Conservation (phyloP, 495 filamentous ascomycete species). For the Astrocystis sublimbata region DNA sequence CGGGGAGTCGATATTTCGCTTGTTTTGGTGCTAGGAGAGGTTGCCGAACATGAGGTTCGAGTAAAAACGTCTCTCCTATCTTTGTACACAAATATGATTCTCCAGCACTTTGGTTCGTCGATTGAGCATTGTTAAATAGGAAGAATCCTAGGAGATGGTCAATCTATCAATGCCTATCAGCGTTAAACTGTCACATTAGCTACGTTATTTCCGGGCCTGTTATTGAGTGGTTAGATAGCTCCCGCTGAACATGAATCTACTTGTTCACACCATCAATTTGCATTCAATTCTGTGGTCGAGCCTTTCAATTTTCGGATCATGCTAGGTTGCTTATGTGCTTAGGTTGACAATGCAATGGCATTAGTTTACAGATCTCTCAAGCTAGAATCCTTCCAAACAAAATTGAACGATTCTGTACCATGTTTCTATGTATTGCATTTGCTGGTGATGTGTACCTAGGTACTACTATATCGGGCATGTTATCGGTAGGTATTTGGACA, state of each 20-base stretch:
- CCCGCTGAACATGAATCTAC: background rate
- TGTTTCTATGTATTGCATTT: too few relatives aligned
- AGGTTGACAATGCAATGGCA: too few relatives aligned
- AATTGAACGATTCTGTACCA: too few relatives aligned
- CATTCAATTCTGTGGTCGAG: too few relatives aligned
- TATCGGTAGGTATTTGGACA: background rate
- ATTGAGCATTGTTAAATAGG: conserved; percentile 6
- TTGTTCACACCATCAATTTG: background rate
- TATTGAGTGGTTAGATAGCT: background rate
- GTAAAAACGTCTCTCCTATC: conserved; percentile 13
- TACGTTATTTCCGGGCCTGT: conserved; percentile 1
- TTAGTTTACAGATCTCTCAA: too few relatives aligned
- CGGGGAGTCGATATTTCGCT: conserved; percentile 20
- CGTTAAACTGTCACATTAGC: background rate
- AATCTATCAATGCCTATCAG: background rate
- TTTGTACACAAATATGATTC: conserved; percentile 25
- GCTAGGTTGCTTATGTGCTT: too few relatives aligned
- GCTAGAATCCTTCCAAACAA: too few relatives aligned
- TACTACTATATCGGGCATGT: too few relatives aligned
- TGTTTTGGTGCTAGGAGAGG: conserved; percentile 16
- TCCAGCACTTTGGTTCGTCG: background rate
- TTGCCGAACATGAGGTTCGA: conserved; percentile 3
- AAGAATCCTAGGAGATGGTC: background rate
- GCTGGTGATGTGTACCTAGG: too few relatives aligned
- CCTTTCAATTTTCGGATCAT: too few relatives aligned